These are phyloP conservation scores for Fragaria iinumae DNA, from an alignment of 306 rosid species.

Conservation along the genomic window DNA sequence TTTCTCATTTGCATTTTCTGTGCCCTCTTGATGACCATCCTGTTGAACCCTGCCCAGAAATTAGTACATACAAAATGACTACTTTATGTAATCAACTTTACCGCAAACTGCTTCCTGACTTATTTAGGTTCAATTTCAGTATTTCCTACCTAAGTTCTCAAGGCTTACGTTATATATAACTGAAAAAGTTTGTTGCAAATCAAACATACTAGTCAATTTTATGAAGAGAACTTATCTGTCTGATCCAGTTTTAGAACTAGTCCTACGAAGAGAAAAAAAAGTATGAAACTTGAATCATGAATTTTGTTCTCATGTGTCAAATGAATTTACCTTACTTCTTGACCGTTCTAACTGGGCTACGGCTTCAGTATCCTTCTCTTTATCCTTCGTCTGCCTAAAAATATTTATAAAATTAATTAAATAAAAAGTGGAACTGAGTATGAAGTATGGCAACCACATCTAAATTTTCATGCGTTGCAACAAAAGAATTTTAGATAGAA, in stretches of 20 bases:
- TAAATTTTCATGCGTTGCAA: background rate
- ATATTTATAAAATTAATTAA: constrained; percentile 14
- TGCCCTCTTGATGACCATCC: constrained; percentile 43
- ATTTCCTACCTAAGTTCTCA: too few species aligned
- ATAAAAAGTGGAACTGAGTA: constrained; percentile 5
- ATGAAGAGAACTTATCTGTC: background rate
- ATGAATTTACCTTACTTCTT: constrained; percentile 65
- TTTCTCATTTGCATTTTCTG: constrained; percentile 48
- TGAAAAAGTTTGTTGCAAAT: background rate
- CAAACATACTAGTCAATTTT: background rate
- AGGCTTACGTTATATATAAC: background rate
- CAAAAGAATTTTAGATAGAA: background rate
- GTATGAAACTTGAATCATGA: background rate
- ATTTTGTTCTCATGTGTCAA: constrained; percentile 10
- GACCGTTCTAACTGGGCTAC: constrained; percentile 40
- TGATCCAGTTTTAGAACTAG: background rate
- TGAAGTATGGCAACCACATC: background rate
- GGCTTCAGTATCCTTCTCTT: constrained; percentile 47
- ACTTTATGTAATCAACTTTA: background rate
- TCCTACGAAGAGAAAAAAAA: background rate
- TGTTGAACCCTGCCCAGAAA: constrained; percentile 34
- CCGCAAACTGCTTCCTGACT: constrained; percentile 3
- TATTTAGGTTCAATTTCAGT: background rate
- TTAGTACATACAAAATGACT: background rate
- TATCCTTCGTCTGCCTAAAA: constrained; percentile 50